A percentile compares a stretch with the other conserved stretches of the same genome.
Conservation (phyloP, 192 early-diverging fungal species). For the Neocallimastix lanati region DNA sequence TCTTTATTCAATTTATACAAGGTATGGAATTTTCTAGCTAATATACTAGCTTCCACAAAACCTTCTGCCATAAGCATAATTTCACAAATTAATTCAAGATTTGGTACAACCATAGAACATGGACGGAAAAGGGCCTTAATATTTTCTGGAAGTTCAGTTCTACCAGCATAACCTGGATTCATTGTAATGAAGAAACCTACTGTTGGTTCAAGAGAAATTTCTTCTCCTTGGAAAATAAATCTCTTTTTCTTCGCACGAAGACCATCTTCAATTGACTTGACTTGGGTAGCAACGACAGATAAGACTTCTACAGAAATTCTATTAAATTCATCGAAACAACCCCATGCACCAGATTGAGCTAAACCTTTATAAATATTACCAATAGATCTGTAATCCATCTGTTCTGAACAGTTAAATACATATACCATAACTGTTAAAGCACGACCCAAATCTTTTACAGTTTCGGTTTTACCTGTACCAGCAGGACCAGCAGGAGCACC, state of each 20-base stretch:
- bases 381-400: conserved; percentile 50
- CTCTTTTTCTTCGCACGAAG: conserved; percentile 39
- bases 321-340: conserved; percentile 50
- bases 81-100: conserved; percentile 48
- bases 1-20: conserved; percentile 43
- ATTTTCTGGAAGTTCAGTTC: conserved; percentile 47
- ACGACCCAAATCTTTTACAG: conserved; percentile 45
- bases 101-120: conserved; percentile 45
- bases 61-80: conserved; percentile 57
- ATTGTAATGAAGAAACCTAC: conserved; percentile 46
- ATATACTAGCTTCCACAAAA: conserved; percentile 38
- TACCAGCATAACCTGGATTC: conserved; percentile 47
- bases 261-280: conserved; percentile 46
- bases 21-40: conserved; percentile 45
- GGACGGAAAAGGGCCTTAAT: conserved; percentile 49
- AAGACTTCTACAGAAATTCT: conserved; percentile 33
- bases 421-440: conserved; percentile 50
- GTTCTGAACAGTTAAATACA: conserved; percentile 49
- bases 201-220: conserved; percentile 29
- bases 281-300: conserved; percentile 45
- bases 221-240: conserved; percentile 49
- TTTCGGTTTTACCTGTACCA: conserved; percentile 36
- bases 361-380: conserved; percentile 52
- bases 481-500: conserved; percentile 45
- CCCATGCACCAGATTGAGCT: conserved; percentile 45